A percentile compares a stretch with the other conserved stretches of the same genome.
Evolutionary conservation across 1,139 yeast species (phyloP).

Genomic region (Williopsis jadinii): DNA sequence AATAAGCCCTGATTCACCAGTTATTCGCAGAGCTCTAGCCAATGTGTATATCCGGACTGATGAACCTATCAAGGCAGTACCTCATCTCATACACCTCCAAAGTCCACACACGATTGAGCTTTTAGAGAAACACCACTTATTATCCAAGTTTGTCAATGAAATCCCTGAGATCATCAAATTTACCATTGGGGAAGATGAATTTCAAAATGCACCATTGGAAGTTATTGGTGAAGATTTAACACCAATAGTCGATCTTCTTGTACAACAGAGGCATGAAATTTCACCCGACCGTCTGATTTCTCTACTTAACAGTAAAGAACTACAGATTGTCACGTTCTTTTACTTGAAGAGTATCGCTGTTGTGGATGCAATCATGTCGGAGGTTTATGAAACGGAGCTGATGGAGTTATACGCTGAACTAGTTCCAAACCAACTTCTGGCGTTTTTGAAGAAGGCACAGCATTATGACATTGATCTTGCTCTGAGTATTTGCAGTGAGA

Average conservation of each 20-base stretch:
- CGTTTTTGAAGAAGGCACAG: slow-evolving; percentile 41
- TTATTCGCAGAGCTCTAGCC: slow-evolving; percentile 45
- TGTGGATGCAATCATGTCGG: slow-evolving; percentile 47
- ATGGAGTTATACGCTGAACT: slow-evolving; percentile 59
- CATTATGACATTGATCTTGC: slow-evolving; percentile 68
- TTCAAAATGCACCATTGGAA: slow-evolving; percentile 35
- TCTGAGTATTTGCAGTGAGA: slow-evolving; percentile 50
- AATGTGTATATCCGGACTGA: slow-evolving; percentile 48
- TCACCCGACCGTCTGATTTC: slow-evolving; percentile 43
- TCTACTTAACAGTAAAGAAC: slow-evolving; percentile 34
- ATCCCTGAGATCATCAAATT: slow-evolving; percentile 49
- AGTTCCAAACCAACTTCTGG: slow-evolving; percentile 44
- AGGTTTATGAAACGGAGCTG: slow-evolving; percentile 58
- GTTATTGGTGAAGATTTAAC: slow-evolving; percentile 34
- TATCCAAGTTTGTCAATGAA: slow-evolving; percentile 40
- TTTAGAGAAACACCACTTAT: slow-evolving; percentile 53
- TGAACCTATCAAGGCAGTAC: slow-evolving; percentile 57
- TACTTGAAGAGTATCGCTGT: slow-evolving; percentile 48
- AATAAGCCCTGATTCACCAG: slow-evolving; percentile 22
- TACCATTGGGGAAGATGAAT: slow-evolving; percentile 32
- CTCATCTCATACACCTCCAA: slow-evolving; percentile 48
- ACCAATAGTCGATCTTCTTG: slow-evolving; percentile 49
- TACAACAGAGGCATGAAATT: slow-evolving; percentile 60
- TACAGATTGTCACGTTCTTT: slow-evolving; percentile 53
- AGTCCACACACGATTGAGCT: slow-evolving; percentile 53